A percentile compares a stretch with the other conserved stretches of the same genome.
Evolutionary conservation across 495 filamentous ascomycete species (phyloP).

Genomic region (Hypoxylon subgilvum): DNA sequence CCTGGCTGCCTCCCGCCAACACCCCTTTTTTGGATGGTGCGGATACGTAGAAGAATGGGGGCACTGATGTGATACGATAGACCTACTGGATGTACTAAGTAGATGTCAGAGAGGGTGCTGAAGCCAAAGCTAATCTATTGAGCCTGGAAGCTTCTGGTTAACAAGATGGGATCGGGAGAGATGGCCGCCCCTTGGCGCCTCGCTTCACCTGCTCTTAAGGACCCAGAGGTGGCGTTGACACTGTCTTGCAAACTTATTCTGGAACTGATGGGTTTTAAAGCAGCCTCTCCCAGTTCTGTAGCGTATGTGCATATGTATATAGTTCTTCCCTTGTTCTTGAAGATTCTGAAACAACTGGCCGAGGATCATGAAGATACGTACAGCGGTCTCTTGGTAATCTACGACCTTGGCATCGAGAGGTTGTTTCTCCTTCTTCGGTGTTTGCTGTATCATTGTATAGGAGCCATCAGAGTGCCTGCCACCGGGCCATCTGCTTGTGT

Average conservation of each 20-base stretch:
- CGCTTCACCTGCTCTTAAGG: constrained; percentile 1
- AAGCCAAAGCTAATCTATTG: too few species aligned
- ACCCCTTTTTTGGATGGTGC: not conserved
- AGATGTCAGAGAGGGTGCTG: not conserved
- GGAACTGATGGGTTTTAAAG: not conserved
- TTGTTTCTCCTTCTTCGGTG: not conserved
- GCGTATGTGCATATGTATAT: not conserved
- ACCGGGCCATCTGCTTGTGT: not conserved
- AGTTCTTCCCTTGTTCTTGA: constrained; percentile 2
- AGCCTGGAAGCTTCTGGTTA: not conserved
- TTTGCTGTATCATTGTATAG: constrained; percentile 2
- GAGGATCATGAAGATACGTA: not conserved
- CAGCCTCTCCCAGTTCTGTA: not conserved
- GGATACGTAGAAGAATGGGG: constrained; percentile 1
- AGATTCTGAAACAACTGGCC: not conserved
- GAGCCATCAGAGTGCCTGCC: not conserved
- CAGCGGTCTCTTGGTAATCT: not conserved
- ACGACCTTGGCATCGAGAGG: constrained; percentile 4
- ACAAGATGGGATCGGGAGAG: constrained; percentile 4
- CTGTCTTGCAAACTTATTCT: not conserved
- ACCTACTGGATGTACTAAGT: not conserved
- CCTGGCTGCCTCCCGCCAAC: too few species aligned
- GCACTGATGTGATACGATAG: not conserved
- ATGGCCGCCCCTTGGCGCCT: constrained; percentile 7
- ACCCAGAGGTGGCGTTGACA: not conserved